Evolutionary conservation across 2,329 filamentous ascomycete species (phyloP).

Genomic region (Ophiosphaerella herpotricha): DNA sequence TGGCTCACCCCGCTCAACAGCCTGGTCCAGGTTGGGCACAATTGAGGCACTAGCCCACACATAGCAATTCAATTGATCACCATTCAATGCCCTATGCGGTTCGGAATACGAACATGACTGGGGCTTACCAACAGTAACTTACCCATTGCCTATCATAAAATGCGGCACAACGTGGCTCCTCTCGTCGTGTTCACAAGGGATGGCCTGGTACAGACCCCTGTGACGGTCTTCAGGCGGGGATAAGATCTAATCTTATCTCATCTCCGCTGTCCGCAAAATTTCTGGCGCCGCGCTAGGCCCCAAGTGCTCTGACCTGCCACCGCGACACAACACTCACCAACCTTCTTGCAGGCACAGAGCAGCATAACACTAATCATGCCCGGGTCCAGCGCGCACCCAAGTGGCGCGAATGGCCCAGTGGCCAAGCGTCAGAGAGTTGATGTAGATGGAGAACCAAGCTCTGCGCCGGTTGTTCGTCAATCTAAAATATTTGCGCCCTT

Average conservation of each 20-base stretch:
- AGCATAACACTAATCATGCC: constrained; percentile 49
- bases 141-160: too few relatives aligned
- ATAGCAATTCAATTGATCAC: too few relatives aligned
- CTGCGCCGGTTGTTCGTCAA: constrained; percentile 49
- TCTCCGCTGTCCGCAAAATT: constrained; percentile 19
- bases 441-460: constrained; percentile 43
- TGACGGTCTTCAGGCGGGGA: constrained; percentile 27
- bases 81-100: too few relatives aligned
- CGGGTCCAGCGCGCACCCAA: constrained; percentile 55
- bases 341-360: neutral
- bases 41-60: too few relatives aligned
- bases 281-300: constrained; percentile 10
- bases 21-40: too few relatives aligned
- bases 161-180: neutral
- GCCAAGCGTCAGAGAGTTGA: constrained; percentile 65
- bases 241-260: constrained; percentile 31
- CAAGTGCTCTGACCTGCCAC: neutral
- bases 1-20: too few relatives aligned
- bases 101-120: too few relatives aligned
- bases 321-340: neutral
- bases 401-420: constrained; percentile 53
- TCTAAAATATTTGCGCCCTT: constrained; percentile 93
- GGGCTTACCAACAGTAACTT: too few relatives aligned
- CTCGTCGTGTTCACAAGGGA: neutral
- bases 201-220: constrained; percentile 12